Evolutionary conservation across 2,329 filamentous ascomycete species (phyloP), one percentile per base, ranked within the genome.

Genomic region (Paecilomyces fulvus): DNA sequence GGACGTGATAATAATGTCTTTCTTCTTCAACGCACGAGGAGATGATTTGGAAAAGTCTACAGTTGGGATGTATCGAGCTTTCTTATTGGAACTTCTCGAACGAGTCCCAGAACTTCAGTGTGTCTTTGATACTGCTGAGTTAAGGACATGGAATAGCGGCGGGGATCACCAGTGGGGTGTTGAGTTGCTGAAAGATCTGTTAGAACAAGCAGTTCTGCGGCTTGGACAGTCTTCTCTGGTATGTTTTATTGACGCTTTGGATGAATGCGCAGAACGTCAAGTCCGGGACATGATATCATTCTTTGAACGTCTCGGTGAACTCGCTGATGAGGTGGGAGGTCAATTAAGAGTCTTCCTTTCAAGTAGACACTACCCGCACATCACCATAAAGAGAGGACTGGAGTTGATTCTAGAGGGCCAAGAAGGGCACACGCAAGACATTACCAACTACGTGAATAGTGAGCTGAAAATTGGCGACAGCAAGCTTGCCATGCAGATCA

Each of bases 201-300:
- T 67, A 55, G 10, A 0, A 2, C 51, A 60, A 0, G 58, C 60
- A 1, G 23, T 66, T 12, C 11, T 3, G 1, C 8, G 23, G n/a
- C 59, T 68, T 1, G 59, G 57, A 6, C 10, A 57, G 17, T 56
- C 56, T 1, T 33, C 37, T 3, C 59, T 70, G 49, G 65, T 59
- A 0, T 74, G 69, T 51, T 72, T 78, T 53, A 66, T 79, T 43
- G 77, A 79, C 61, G 77, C 77, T 3, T 69, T 79, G 5, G 75
- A 79, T 57, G 77, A 79, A 60, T 78, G 75, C 60, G 61, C 73
- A 3, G 72, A 75, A 56, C 55, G 66, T 11, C 57, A 76, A 37
- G 61, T 74, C 5, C 62, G 64, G 31, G 67, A 73, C 2, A 73
- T 78, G 69, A 57, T 76, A 1, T 54, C 59, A 0, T 72, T 64